A percentile compares a stretch with the other conserved stretches of the same genome.
These are phyloP conservation scores for Podospora sp. DNA, from an alignment of 495 filamentous ascomycete species.

Conservation along the genomic window DNA sequence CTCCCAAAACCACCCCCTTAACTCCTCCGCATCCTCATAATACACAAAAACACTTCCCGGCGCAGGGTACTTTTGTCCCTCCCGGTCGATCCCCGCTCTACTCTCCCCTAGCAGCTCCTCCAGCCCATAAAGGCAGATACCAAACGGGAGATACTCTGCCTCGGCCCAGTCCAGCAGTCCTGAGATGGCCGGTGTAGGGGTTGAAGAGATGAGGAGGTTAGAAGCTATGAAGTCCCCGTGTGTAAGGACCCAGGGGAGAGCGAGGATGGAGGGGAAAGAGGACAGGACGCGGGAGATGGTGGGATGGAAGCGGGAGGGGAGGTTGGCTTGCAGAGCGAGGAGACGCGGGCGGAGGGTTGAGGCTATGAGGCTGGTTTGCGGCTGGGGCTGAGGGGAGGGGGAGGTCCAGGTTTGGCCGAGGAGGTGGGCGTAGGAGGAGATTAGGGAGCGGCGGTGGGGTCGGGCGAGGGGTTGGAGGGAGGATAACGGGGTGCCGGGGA, in stretches of 20 bases:
- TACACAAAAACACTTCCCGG: conserved; percentile 40
- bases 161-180: conserved; percentile 67
- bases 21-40: conserved; percentile 40
- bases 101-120: conserved; percentile 55
- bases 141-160: conserved; percentile 59
- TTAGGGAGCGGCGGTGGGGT: conserved; percentile 23
- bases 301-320: neutral
- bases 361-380: neutral
- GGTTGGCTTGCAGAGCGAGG: neutral
- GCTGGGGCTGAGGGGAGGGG: neutral
- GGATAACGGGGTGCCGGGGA: conserved; percentile 44
- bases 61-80: conserved; percentile 24
- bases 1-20: conserved; percentile 53
- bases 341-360: neutral
- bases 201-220: conserved; percentile 54
- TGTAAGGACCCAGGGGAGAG: conserved; percentile 44
- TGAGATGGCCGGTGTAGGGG: neutral
- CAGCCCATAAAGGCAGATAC: conserved; percentile 57
- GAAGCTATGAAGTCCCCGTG: conserved; percentile 59
- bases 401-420: neutral
- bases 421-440: conserved; percentile 46
- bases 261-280: conserved; percentile 20
- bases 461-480: conserved; percentile 30
- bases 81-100: conserved; percentile 16
- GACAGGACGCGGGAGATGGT: conserved; percentile 32